Evolutionary conservation across 169 alveolate species (phyloP), one percentile per base, ranked within the genome.

Genomic region (Plasmodium berghei): DNA sequence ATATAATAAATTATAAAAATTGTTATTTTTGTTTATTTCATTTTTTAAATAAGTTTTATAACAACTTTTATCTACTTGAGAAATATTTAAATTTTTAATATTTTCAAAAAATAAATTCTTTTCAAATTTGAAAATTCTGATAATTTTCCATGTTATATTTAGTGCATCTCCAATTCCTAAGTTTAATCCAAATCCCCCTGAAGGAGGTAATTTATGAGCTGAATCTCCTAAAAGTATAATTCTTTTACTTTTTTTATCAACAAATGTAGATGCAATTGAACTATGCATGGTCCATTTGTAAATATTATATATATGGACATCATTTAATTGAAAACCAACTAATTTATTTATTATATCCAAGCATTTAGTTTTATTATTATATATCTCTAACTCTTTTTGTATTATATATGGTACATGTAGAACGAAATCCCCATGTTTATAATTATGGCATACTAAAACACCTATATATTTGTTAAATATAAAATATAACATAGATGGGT

Each of bases 121-220:
- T 12, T 77, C 52, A 28, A 66, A 74, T 66, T 72, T 71, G 87
- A 87, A 72, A 73, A 70, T 74, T 73, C 89, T 83, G 8, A 93
- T 90, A 40, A 96, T 59, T 73, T 93, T 92, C 96, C 97, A 95
- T 18, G 93, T 92, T 61, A 96, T 91, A 69, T 93, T 94, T 28
- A 93, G 58, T 6, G 92, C 95, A 92, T 97, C 99, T 9, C 97
- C 97, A 49, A 97, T 89, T 46, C 99, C 99, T 72, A 98, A 74
- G 61, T 97, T 97, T 97, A 97, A 93, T 18, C 99, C 99, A 75
- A 95, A 96, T 14, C 99, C 99, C 0, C 99, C 99, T 2, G 98
- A 96, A 0, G 99, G 99, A 0, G 99, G 98, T 26, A 97, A 90
- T 12, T 95, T 89, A 86, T 97, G 99, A 4, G 99, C 99, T 34